Percentiles rank a stretch among this genome's conserved stretches.
Evolutionary conservation across 2,329 filamentous ascomycete genomes (phyloP).

Genomic region (Herpomyces periplanetae): DNA sequence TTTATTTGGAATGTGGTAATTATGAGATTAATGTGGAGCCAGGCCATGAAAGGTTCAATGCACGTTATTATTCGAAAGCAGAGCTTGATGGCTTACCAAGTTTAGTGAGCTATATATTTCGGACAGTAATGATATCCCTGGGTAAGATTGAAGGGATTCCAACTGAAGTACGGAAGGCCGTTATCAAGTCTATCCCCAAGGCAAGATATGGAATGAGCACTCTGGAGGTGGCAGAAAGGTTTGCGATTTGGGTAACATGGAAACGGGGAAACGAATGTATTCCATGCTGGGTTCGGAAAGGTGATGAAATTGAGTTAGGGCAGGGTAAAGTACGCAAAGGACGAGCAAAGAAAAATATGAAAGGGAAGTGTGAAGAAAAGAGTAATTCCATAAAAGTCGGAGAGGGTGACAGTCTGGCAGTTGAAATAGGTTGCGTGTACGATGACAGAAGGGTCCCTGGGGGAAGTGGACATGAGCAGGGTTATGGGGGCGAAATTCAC

Average conservation of each 20-base stretch:
- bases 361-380: constrained; percentile 14
- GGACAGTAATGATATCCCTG: constrained; percentile 19
- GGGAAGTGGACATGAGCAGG: too few relatives aligned
- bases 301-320: constrained; percentile 12
- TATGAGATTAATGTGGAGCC: constrained; percentile 12
- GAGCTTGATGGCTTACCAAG: constrained; percentile 20
- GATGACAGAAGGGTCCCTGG: too few relatives aligned
- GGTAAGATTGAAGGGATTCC: constrained; percentile 18
- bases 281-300: constrained; percentile 19
- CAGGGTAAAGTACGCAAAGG: constrained; percentile 12
- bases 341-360: constrained; percentile 14
- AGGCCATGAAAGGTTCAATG: constrained; percentile 15
- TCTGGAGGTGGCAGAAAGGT: constrained; percentile 17
- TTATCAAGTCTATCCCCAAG: constrained; percentile 21
- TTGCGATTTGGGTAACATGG: constrained; percentile 24
- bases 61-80: constrained; percentile 19
- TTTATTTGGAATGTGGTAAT: constrained; percentile 16
- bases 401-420: not conserved
- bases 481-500: too few relatives aligned
- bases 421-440: constrained; percentile 9
- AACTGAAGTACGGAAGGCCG: constrained; percentile 16
- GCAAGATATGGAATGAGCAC: constrained; percentile 17
- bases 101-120: constrained; percentile 18
- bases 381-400: not conserved
- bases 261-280: constrained; percentile 22